Evolutionary conservation across 805 yeast genomes (phyloP), one percentile per base, ranked within the genome.

Genomic region (Candida yuanshanica): DNA sequence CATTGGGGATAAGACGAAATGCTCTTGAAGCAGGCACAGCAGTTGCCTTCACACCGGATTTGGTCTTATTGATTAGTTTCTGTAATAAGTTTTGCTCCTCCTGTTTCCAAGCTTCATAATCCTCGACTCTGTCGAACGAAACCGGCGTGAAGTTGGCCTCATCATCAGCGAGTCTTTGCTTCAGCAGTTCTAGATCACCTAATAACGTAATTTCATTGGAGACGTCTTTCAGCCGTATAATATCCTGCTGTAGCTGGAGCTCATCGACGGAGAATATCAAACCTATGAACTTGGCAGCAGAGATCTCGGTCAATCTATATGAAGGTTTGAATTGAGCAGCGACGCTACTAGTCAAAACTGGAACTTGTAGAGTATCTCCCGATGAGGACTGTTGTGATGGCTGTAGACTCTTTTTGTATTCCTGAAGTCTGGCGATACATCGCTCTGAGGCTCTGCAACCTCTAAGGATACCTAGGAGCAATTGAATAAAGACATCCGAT

Each of bases 281-380:
- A 29, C 66, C 69, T 9, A 84, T 51, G 20, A 74, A 60, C n/a
- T 50, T 54, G 1, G 79, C 70, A 44, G 70, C 67, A 16, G 77
- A 74, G 61, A 83, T 75, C 45, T 82, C 86, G 0, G 68, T 48
- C 2, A 79, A 41, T 27, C 70, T 66, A 52, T 72, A 83, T 0
- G 81, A 66, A 2, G 86, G 84, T 1, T 25, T 33, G 1, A 46
- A 20, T 9, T 26, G 44, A 8, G 31, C 9, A 7, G 31, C 17
- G 14, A 20, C 12, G 2, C 12, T 11, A n/a, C 13, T 10, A 17
- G n/a, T 5, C 12, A 11, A 10, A 17, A 20, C 34, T 8, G 34
- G 22, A 12, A 12, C 21, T 24, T 24, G 33, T 20, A 22, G 24
- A 4, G 37, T 5, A 25, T 4, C 18, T 27, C 33, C 13, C 11